A percentile compares a stretch with the other conserved stretches of the same genome.
phyloP scores from a whole-genome alignment of 2,329 filamentous ascomycete species.

The Aspergillus tubingensis region DNA sequence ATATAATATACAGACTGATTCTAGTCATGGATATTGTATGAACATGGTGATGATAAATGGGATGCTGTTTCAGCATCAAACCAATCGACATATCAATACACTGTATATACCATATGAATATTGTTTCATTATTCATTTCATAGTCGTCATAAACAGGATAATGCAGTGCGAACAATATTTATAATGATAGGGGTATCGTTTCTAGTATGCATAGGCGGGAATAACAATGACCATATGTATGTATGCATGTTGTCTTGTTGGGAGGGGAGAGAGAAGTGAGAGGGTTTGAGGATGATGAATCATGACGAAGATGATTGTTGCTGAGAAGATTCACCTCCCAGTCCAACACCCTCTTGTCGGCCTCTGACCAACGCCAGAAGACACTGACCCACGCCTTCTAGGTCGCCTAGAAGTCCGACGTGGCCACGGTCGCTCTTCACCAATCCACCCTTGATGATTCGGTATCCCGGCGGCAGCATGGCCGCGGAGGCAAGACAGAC shows the following conservation, averaged over 20 bases:
- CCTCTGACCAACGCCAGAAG: conserved; percentile 69
- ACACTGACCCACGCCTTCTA: conserved; percentile 76
- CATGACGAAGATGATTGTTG: background rate
- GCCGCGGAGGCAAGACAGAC: conserved; percentile 83
- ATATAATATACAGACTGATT: too few species aligned
- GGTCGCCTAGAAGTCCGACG: conserved; percentile 80
- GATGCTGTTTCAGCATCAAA: too few species aligned
- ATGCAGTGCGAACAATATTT: background rate
- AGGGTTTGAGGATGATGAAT: conserved; percentile 7
- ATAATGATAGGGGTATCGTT: background rate
- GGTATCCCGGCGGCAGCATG: conserved; percentile 81
- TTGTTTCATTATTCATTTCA: conserved; percentile 5
- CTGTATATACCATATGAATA: background rate
- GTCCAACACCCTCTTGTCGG: conserved; percentile 70
- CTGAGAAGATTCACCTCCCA: conserved; percentile 43
- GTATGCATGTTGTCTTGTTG: conserved; percentile 1
- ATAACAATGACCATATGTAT: conserved; percentile 2
- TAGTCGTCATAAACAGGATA: conserved; percentile 4
- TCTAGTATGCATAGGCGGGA: background rate
- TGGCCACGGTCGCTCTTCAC: conserved; percentile 83
- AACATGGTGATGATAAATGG: too few species aligned
- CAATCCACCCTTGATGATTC: conserved; percentile 69
- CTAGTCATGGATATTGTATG: too few species aligned
- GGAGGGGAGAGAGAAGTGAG: background rate
- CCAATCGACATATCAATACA: too few species aligned